Evolutionary conservation across 202 grass and related monocot genomes (phyloP).

Genomic region (Carex arenaria): DNA sequence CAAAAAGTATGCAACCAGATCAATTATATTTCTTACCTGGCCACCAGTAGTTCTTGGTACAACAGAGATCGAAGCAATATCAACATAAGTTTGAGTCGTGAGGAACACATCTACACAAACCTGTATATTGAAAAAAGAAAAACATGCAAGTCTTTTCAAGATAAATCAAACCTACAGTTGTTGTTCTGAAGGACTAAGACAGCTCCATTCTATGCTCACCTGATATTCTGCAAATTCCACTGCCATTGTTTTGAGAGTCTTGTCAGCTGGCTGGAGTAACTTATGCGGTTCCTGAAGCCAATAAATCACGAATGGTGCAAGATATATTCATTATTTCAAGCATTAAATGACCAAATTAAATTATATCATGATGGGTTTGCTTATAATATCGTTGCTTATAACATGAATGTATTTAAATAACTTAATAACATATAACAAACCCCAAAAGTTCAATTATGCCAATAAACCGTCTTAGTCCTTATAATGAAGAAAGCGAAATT

Average conservation of each 20-base stretch:
- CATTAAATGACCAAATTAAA: not conserved
- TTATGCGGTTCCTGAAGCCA: slow-evolving; percentile 63
- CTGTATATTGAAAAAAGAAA: slow-evolving; percentile 33
- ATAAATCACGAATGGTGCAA: not conserved
- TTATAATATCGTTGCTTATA: not conserved
- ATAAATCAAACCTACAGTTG: slow-evolving; percentile 9
- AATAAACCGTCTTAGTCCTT: not conserved
- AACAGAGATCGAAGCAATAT: slow-evolving; percentile 78
- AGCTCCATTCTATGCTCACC: slow-evolving; percentile 31
- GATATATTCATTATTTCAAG: not conserved
- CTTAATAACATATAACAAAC: not conserved
- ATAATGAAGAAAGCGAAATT: not conserved
- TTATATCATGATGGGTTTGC: not conserved
- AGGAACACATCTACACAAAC: slow-evolving; percentile 90
- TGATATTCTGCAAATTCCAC: slow-evolving; percentile 91
- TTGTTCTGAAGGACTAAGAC: not conserved
- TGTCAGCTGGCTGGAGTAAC: slow-evolving; percentile 74
- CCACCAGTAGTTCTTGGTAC: slow-evolving; percentile 67
- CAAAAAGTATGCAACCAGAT: not conserved
- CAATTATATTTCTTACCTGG: slow-evolving; percentile 43
- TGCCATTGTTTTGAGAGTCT: slow-evolving; percentile 85
- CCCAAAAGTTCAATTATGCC: not conserved
- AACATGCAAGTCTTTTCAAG: not conserved
- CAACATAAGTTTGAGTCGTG: slow-evolving; percentile 60
- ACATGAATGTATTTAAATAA: slow-evolving; percentile 2